Evolutionary conservation across 768 basidiomycete genomes (phyloP), one percentile per base, ranked within the genome.

Genomic region (Psilocybe azurescens): DNA sequence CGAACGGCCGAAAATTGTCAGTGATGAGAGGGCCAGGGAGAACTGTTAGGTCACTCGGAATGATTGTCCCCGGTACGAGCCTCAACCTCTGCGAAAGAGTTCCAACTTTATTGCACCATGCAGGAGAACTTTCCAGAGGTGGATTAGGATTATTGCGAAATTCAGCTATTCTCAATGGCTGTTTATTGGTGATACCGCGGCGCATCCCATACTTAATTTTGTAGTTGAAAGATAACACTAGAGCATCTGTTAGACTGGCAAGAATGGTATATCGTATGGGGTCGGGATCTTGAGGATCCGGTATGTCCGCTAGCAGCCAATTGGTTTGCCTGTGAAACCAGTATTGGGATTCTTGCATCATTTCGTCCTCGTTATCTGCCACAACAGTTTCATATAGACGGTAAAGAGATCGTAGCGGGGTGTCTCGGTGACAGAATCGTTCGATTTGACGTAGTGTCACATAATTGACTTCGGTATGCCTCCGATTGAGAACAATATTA

Each of bases 131-230:
- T 47, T 64, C 63, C 11, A 56, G 41, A 30, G 58, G 63, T 20
- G 58, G 58, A 38, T 60, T 39, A 16, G 58, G 48, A 32, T 64
- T 58, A 11, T 20, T 52, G 1, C 33, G 18, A 11, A 56, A 64
- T 47, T 51, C 38, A 32, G 14, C 5, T 24, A 56, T 56, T 3
- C 20, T 38, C 7, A 56, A 20, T 14, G 59, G 59, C 20, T 63
- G 36, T 39, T n/a, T 59, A 11, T 48, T 29, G 2, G 61, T 63
- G 14, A 66, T 48, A 9, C 59, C 65, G 10, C 65, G 61, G 14
- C 65, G 55, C 36, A 66, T 48, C 4, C 65, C 65, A n/a, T 53
- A 52, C 11, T 32, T 38, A 33, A 66, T 66, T 47, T 66, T 66
- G 36, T 49, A 46, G 32, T 66, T 63, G 46, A 63, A 66, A 8